Evolutionary conservation across 2,329 filamentous ascomycete species (phyloP), one percentile per base, ranked within the genome.

Genomic region (Neofusicoccum sp.): DNA sequence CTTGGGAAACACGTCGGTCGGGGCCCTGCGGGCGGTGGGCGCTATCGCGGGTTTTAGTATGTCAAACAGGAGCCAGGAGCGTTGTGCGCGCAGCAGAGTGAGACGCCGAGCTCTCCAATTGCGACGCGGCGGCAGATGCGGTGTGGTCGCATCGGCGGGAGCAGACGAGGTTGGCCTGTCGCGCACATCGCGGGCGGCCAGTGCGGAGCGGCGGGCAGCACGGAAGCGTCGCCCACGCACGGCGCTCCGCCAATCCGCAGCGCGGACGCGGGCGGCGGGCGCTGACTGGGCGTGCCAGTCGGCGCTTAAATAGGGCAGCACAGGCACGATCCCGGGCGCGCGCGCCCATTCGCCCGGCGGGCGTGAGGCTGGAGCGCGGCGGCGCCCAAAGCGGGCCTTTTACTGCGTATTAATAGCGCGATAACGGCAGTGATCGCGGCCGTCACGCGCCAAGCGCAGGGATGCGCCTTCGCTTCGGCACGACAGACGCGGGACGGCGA

Each of bases 271-370:
- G 63, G 65, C 67, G 40, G 49, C 49, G 49, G 34, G 49, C 49
- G 49, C 14, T 56, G 67, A 47, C 31, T 63, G 53, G 44, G 31
- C 65, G 64, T 67, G 66, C 65, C 60, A 38, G 64, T 66, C 66
- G 70, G 72, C 71, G 71, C 71, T 70, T 75, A 73, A 59, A 68
- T 67, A 62, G 62, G 61, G 67, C 65, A 63, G 67, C 65, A 68
- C 67, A 67, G 66, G 67, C 66, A 64, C 36, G 41, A 61, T 61
- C 58, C 58, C 61, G 20, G 63, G 65, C 60, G 58, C 24, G 11
- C 33, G 33, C 30, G 8, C 63, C 66, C 63, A 73, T 73, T 73
- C 58, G 58, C 40, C 51, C 36, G 14, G 26, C 36, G 66, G 71
- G 66, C 65, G 67, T 47, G 28, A 56, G 48, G 62, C 63, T 59